Evolutionary conservation across 495 filamentous ascomycete species (phyloP).

Genomic region (Trichoderma virens): DNA sequence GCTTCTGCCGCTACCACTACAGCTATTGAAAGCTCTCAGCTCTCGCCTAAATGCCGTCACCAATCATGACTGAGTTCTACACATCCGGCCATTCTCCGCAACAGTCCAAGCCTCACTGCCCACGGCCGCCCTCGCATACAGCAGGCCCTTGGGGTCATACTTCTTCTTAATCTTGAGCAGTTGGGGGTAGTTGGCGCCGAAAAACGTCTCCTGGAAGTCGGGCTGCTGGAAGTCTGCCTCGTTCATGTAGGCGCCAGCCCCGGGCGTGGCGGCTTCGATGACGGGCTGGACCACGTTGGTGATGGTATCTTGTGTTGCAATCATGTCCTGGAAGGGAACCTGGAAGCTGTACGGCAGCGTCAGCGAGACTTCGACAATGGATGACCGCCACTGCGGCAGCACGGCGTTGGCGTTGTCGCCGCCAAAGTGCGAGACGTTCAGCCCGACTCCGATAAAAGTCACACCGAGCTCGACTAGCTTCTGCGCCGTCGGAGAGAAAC

Average conservation of each 20-base stretch:
- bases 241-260: slow-evolving; percentile 34
- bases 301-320: slow-evolving; percentile 37
- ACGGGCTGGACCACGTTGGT: slow-evolving; percentile 39
- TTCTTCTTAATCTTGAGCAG: slow-evolving; percentile 40
- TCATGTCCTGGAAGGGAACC: slow-evolving; percentile 24
- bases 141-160: slow-evolving; percentile 39
- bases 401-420: slow-evolving; percentile 44
- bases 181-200: slow-evolving; percentile 34
- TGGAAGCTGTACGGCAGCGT: slow-evolving; percentile 16
- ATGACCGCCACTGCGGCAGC: slow-evolving; percentile 48
- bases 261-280: slow-evolving; percentile 28
- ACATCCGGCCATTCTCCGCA: slow-evolving; percentile 12
- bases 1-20: no score
- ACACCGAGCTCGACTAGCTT: slow-evolving; percentile 39
- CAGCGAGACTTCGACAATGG: slow-evolving; percentile 11
- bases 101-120: slow-evolving; percentile 13
- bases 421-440: slow-evolving; percentile 30
- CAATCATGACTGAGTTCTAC: not conserved
- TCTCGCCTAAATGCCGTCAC: no score
- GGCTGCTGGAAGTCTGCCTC: slow-evolving; percentile 38
- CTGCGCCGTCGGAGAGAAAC: slow-evolving; percentile 37
- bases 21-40: no score
- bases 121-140: slow-evolving; percentile 21
- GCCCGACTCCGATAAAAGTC: slow-evolving; percentile 29
- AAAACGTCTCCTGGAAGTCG: slow-evolving; percentile 25